Evolutionary conservation across 805 yeast genomes (phyloP).

Genomic region (Lachancea cidri): DNA sequence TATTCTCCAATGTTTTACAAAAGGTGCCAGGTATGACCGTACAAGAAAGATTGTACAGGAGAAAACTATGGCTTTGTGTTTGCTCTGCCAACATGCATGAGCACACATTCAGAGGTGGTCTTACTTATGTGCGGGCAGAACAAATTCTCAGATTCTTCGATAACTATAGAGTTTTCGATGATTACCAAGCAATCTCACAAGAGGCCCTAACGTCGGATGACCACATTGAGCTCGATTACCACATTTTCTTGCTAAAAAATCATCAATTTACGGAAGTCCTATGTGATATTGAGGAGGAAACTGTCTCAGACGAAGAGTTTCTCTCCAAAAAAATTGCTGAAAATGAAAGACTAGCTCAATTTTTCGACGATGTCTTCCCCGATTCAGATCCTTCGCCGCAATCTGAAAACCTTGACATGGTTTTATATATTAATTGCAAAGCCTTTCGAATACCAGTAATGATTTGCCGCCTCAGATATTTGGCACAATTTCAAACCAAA

Average conservation of each 20-base stretch:
- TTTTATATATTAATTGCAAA: conserved; percentile 4
- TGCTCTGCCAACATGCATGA: conserved; percentile 7
- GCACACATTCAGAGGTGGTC: conserved; percentile 7
- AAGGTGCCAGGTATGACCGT: conserved; percentile 3
- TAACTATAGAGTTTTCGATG: conserved; percentile 8
- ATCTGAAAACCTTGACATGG: conserved; percentile 2
- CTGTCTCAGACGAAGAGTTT: conserved; percentile 5
- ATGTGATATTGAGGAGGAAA: conserved; percentile 4
- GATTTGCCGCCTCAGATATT: conserved; percentile 5
- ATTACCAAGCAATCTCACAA: conserved; percentile 5
- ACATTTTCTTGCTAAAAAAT: conserved; percentile 8
- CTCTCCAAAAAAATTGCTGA: conserved; percentile 6
- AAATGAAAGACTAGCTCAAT: conserved; percentile 5
- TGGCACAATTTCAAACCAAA: conserved; percentile 5
- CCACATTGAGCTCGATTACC: conserved; percentile 8
- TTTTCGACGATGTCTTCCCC: conserved; percentile 7
- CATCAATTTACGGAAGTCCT: conserved; percentile 9
- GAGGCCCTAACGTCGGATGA: conserved; percentile 8
- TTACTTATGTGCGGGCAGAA: conserved; percentile 4
- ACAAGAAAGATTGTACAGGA: conserved; percentile 5
- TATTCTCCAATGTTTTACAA: conserved; percentile 2
- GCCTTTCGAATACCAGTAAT: conserved; percentile 4
- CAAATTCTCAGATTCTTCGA: conserved; percentile 7
- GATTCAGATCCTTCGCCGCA: conserved; percentile 2
- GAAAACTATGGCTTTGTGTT: conserved; percentile 7